Evolutionary conservation across 2,329 filamentous ascomycete genomes (phyloP).

Genomic region (Curvularia verruculosa): DNA sequence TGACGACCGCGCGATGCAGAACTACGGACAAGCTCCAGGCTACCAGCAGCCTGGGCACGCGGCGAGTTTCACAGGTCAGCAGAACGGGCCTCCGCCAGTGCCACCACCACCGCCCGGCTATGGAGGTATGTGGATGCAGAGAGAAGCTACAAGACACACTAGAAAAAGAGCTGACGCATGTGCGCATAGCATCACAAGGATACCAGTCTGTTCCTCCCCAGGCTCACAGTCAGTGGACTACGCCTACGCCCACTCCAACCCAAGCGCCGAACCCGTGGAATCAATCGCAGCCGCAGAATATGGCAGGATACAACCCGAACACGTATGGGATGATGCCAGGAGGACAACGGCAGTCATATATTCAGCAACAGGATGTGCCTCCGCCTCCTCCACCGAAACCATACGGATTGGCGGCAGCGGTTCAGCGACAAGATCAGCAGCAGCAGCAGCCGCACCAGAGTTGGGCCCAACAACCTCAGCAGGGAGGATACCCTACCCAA

Average conservation of each 20-base stretch:
- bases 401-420: slow-evolving; percentile 37
- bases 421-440: slow-evolving; percentile 29
- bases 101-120: slow-evolving; percentile 37
- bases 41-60: slow-evolving; percentile 44
- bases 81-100: slow-evolving; percentile 15
- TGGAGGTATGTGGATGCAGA: slow-evolving; percentile 29
- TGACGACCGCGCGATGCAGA: slow-evolving; percentile 36
- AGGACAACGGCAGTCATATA: slow-evolving; percentile 24
- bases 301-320: slow-evolving; percentile 40
- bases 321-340: slow-evolving; percentile 44
- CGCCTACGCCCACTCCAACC: slow-evolving; percentile 32
- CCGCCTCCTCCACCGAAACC: slow-evolving; percentile 49
- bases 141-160: neutral
- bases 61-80: slow-evolving; percentile 36
- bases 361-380: slow-evolving; percentile 36
- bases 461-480: slow-evolving; percentile 31
- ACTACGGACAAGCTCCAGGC: slow-evolving; percentile 36
- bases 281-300: slow-evolving; percentile 30
- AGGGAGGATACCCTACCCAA: slow-evolving; percentile 31
- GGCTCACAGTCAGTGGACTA: slow-evolving; percentile 40
- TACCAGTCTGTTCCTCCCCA: slow-evolving; percentile 34
- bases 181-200: slow-evolving; percentile 22
- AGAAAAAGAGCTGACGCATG: slow-evolving; percentile 4
- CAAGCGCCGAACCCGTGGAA: slow-evolving; percentile 33
- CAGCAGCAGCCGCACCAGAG: slow-evolving; percentile 5